Conservation (phyloP, 306 rosid genomes). For the Ziziphus jujuba region DNA sequence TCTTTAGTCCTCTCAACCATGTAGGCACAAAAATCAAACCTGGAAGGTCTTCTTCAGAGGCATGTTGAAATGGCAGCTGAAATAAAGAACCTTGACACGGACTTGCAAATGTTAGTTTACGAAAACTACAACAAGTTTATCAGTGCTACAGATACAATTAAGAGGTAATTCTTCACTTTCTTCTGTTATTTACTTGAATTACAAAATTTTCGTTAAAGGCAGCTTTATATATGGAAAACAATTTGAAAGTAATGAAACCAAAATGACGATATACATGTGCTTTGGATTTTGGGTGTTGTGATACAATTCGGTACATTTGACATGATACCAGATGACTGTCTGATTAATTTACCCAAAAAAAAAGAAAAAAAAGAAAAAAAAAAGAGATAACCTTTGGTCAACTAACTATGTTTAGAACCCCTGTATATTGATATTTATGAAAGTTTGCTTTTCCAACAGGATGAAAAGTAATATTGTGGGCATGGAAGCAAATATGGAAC, state of each 20-base stretch:
- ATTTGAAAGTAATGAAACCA: neutral
- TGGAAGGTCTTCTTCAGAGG: conserved; percentile 81
- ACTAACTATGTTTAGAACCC: neutral
- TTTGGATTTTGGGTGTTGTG: neutral
- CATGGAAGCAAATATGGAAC: conserved; percentile 92
- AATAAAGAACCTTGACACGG: conserved; percentile 98
- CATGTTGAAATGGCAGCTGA: conserved; percentile 94
- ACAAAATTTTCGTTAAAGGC: neutral
- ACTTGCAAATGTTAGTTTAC: conserved; percentile 87
- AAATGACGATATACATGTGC: neutral
- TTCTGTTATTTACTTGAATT: neutral
- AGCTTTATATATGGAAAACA: neutral
- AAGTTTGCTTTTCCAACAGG: conserved; percentile 40
- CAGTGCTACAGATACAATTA: conserved; percentile 87
- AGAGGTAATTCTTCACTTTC: conserved; percentile 42
- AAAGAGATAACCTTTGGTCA: too few species aligned
- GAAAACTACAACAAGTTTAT: conserved; percentile 93
- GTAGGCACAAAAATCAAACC: conserved; percentile 63
- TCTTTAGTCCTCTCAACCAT: conserved; percentile 13
- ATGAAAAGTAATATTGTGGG: conserved; percentile 93
- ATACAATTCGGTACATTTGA: neutral
- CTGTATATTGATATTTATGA: neutral
- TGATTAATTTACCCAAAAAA: too few species aligned
- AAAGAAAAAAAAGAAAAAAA: too few species aligned
- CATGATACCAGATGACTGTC: neutral